These are phyloP conservation scores for Alternaria solani DNA, from an alignment of 2,329 filamentous ascomycete species.

Conservation along the genomic window DNA sequence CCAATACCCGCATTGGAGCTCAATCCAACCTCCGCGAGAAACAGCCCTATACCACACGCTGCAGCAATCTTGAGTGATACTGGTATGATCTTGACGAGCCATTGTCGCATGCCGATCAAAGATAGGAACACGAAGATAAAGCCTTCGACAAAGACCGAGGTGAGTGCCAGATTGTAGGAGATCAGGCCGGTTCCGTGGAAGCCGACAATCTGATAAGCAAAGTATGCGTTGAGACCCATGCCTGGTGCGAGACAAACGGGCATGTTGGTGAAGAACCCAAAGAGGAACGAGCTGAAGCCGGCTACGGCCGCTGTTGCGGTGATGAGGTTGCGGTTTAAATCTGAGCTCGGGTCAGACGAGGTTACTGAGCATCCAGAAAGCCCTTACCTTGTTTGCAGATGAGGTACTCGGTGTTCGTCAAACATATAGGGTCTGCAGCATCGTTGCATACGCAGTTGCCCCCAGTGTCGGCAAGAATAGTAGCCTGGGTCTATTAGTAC, in stretches of 20 bases:
- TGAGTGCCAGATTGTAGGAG: constrained; percentile 78
- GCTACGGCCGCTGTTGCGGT: constrained; percentile 86
- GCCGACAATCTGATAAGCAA: constrained; percentile 82
- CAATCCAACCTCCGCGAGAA: constrained; percentile 76
- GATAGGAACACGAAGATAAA: constrained; percentile 84
- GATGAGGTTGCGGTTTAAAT: constrained; percentile 77
- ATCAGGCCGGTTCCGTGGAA: constrained; percentile 76
- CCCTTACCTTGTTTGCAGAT: constrained; percentile 60
- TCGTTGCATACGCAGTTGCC: constrained; percentile 76
- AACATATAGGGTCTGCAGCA: constrained; percentile 61
- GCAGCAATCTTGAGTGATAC: constrained; percentile 86
- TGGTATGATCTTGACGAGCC: constrained; percentile 84
- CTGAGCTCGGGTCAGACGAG: constrained; percentile 27
- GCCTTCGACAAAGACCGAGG: constrained; percentile 87
- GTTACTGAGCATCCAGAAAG: neutral
- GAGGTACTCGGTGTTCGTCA: constrained; percentile 64
- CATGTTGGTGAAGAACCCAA: constrained; percentile 83
- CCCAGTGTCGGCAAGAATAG: constrained; percentile 64
- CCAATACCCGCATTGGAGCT: constrained; percentile 86
- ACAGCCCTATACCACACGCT: constrained; percentile 84
- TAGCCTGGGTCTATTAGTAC: constrained; percentile 38
- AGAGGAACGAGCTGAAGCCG: constrained; percentile 77
- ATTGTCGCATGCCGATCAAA: constrained; percentile 82
- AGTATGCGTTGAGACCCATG: constrained; percentile 78
- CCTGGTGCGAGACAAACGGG: constrained; percentile 53